phyloP scores from a whole-genome alignment of 2,329 filamentous ascomycete species.

The Sporothrix globosa region DNA sequence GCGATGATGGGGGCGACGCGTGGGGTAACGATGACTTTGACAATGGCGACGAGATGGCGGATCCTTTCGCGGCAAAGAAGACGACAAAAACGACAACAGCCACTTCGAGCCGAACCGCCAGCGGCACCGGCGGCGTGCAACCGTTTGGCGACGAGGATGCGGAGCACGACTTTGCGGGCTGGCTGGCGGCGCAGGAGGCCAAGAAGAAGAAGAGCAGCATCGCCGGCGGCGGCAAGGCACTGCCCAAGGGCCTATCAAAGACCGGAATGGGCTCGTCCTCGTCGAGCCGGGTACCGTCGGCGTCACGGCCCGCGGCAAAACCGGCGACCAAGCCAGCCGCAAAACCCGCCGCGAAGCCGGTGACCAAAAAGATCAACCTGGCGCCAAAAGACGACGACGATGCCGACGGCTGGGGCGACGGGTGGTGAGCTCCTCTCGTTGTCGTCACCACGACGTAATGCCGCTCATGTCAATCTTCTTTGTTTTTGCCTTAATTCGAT shows the following conservation, averaged over 20 bases:
- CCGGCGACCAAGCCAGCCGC: conserved; percentile 54
- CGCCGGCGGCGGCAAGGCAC: conserved; percentile 55
- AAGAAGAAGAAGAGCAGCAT: conserved; percentile 69
- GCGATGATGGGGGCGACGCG: conserved; percentile 41
- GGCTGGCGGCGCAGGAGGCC: conserved; percentile 75
- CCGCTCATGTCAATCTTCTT: background rate
- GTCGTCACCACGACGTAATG: background rate
- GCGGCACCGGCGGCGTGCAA: conserved; percentile 43
- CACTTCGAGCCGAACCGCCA: conserved; percentile 47
- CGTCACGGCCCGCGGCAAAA: conserved; percentile 50
- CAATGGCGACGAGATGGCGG: conserved; percentile 6
- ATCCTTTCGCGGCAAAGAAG: conserved; percentile 43
- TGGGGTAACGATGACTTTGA: conserved; percentile 37
- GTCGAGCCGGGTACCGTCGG: conserved; percentile 41
- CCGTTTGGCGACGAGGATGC: conserved; percentile 75
- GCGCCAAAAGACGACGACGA: conserved; percentile 65
- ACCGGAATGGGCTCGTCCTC: conserved; percentile 36
- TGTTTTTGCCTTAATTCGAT: background rate
- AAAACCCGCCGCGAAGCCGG: conserved; percentile 52
- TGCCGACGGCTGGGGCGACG: conserved; percentile 67
- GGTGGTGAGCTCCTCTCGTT: conserved; percentile 52
- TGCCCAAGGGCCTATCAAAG: conserved; percentile 85
- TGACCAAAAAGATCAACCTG: conserved; percentile 69
- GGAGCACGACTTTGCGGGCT: conserved; percentile 94
- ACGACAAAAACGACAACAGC: conserved; percentile 47